Percentiles rank a stretch among this genome's conserved stretches.
Evolutionary conservation across 345 rosid species (phyloP).

Genomic region (Eucalyptus tenuipes): DNA sequence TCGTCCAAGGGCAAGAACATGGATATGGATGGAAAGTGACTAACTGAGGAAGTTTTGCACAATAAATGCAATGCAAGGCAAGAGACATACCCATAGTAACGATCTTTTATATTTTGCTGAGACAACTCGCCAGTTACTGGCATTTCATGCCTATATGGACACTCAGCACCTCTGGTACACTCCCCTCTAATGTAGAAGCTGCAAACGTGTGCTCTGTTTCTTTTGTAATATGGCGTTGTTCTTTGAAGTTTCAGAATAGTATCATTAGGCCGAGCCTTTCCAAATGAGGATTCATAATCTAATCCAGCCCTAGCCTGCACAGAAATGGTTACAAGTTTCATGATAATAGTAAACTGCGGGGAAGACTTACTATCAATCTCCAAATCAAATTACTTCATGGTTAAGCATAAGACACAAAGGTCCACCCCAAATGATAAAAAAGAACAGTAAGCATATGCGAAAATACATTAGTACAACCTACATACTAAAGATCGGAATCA

Average conservation of each 20-base stretch:
- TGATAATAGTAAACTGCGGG: background rate
- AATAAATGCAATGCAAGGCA: background rate
- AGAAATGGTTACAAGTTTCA: background rate
- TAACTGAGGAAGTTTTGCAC: background rate
- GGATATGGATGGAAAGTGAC: background rate
- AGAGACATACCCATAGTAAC: constrained; percentile 77
- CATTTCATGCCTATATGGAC: constrained; percentile 98
- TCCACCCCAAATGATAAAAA: background rate
- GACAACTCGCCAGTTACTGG: constrained; percentile 89
- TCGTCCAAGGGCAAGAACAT: background rate
- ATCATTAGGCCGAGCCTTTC: constrained; percentile 77
- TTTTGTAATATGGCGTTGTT: constrained; percentile 83
- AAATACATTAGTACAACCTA: background rate
- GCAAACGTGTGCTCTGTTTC: constrained; percentile 94
- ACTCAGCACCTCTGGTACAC: constrained; percentile 93
- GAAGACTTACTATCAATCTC: background rate
- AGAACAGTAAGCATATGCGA: background rate
- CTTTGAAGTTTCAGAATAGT: constrained; percentile 92
- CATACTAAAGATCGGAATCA: background rate
- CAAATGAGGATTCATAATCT: constrained; percentile 92
- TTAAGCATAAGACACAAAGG: background rate
- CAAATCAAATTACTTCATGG: background rate
- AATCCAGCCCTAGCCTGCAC: constrained; percentile 90
- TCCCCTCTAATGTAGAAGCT: constrained; percentile 90
- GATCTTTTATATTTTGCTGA: constrained; percentile 93